Evolutionary conservation across 257 asterid genomes (phyloP), one percentile per base, ranked within the genome.

Genomic region (Lantana camara): DNA sequence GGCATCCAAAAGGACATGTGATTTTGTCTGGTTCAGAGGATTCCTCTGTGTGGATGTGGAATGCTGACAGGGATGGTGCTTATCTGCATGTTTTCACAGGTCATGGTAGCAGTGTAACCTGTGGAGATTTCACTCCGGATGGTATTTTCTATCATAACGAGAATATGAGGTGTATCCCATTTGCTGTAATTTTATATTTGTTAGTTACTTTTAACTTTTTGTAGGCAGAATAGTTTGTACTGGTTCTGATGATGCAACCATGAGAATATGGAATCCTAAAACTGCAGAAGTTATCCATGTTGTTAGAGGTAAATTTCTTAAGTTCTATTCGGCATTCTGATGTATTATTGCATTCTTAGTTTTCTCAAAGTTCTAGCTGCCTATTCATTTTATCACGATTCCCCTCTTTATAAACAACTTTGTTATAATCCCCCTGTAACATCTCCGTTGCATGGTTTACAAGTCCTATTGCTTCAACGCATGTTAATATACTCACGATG

Each of bases 21-120:
- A 46, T 90, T 65, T 78, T 94, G 82, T 90, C 96, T 73, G 99
- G 97, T 73, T 85, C 99, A n/a, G 97, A 87, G 77, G 99, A 93
- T 77, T 82, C 81, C 51, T 70, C 80, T 27, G 78, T 76, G 52
- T 90, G 94, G 95, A 78, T 93, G 97, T 90, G 99, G 99, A 90
- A 87, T 66, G 95, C 90, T 30, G 99, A 84, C 79, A 86, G 48
- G 77, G 85, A 60, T 59, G 77, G 59, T 59, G 77, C 82, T 65
- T 77, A 42, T 71, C 80, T 94, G 49, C 71, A 69, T 42, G 78
- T 77, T 67, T 93, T 90, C 73, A 29, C 68, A 0, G 97, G 99
- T 64, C 99, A 94, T 70, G 87, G 67, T 60, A 65, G 76, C 67
- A 77, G 86, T 73, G 95, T 93, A 37, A 77, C 99, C 19, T 94